Evolutionary conservation across 371 early-diverging fungal genomes (phyloP).

Genomic region (Mucor irregularis): DNA sequence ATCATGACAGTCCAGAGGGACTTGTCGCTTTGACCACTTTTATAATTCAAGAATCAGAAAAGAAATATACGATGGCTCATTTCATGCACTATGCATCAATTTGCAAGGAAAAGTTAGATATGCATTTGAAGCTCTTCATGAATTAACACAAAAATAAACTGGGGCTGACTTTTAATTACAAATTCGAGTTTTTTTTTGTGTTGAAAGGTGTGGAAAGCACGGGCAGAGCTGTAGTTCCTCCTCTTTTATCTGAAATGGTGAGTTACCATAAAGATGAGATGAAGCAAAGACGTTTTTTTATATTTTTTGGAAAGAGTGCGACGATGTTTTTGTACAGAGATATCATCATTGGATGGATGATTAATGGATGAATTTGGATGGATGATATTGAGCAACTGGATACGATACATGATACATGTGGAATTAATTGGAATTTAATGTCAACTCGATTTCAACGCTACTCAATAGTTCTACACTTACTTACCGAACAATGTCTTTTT

Average conservation of each 20-base stretch:
- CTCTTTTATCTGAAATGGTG: conserved; percentile 40
- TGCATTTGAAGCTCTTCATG: conserved; percentile 18
- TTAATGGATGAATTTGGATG: conserved; percentile 5
- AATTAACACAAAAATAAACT: conserved; percentile 9
- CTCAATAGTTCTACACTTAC: no score
- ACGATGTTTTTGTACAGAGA: neutral
- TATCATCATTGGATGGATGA: conserved; percentile 6
- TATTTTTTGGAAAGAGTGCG: no score
- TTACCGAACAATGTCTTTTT: neutral
- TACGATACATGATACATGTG: no score
- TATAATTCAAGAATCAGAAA: conserved; percentile 26
- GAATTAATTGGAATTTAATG: no score
- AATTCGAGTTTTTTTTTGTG: neutral
- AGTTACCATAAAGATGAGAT: conserved; percentile 10
- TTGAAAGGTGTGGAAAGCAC: neutral
- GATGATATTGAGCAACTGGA: no score
- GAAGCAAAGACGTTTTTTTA: neutral
- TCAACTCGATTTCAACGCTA: no score
- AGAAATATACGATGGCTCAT: conserved; percentile 16
- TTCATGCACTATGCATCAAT: conserved; percentile 19
- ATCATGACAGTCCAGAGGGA: conserved; percentile 28
- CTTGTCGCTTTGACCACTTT: conserved; percentile 37
- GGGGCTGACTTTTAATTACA: neutral
- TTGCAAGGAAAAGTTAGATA: conserved; percentile 11
- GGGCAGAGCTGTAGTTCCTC: conserved; percentile 8